Conservation (phyloP, 2,329 filamentous ascomycete genomes). For the Akanthomyces lecanii region DNA sequence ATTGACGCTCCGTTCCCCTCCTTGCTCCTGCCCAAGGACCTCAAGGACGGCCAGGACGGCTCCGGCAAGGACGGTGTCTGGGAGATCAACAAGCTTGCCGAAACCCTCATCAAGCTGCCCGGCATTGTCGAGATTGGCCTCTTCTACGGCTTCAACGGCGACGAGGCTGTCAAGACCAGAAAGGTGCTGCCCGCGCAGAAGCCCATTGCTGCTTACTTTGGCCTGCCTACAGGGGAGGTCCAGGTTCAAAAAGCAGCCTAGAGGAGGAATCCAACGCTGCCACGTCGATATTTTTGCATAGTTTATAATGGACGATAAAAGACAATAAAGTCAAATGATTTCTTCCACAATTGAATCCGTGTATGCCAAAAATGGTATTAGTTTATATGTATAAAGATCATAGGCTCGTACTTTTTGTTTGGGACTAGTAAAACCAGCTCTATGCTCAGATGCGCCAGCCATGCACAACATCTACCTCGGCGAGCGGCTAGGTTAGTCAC, state of each 20-base stretch:
- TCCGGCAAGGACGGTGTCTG: conserved; percentile 58
- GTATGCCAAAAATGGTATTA: conserved; percentile 16
- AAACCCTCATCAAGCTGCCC: conserved; percentile 71
- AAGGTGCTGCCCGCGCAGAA: conserved; percentile 73
- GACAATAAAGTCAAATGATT: not conserved
- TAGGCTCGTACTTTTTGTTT: conserved; percentile 16
- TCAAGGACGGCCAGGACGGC: conserved; percentile 45
- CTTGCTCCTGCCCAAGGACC: conserved; percentile 59
- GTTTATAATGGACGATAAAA: not conserved
- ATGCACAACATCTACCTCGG: conserved; percentile 1
- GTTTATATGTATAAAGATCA: conserved; percentile 17
- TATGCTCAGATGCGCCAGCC: conserved; percentile 14
- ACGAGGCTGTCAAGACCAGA: conserved; percentile 51
- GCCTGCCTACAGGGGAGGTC: conserved; percentile 72
- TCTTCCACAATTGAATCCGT: not conserved
- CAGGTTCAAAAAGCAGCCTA: conserved; percentile 38
- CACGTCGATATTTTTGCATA: not conserved
- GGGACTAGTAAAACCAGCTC: conserved; percentile 13
- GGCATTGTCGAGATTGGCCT: conserved; percentile 91
- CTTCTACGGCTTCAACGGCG: conserved; percentile 78
- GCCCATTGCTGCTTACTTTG: conserved; percentile 92
- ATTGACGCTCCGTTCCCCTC: conserved; percentile 86
- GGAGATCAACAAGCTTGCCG: conserved; percentile 73
- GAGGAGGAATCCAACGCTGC: not conserved
- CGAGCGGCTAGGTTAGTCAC: not conserved